Evolutionary conservation across 495 filamentous ascomycete genomes (phyloP), one percentile per base, ranked within the genome.

Genomic region (Amorphotheca resinae): DNA sequence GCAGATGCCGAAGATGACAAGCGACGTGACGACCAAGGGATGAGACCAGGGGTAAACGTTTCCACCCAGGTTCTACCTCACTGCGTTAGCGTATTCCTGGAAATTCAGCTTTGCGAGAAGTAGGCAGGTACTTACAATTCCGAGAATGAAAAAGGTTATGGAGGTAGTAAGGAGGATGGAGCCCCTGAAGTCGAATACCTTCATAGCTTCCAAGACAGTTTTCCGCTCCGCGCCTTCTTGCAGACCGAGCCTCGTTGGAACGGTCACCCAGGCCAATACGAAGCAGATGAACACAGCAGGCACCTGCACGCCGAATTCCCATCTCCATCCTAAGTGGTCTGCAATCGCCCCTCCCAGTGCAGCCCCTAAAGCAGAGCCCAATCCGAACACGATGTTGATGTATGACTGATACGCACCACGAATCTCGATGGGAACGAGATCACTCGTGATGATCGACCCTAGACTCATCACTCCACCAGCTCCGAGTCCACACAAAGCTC

Each of bases 321-420:
- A 80, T 74, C 83, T 66, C 82, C 82, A 87, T 20, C 82, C 82
- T 26, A 88, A 66, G 16, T 59, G 60, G 51, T 91, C 84, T 11
- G 80, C 82, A 39, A 91, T 71, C 41, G 72, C 65, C 1, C 84
- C 84, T 17, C 84, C 84, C 39, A 84, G 66, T 0, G 77, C 81
- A 5, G 82, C 77, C 0, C 84, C 84, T 7, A 76, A 48, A 22
- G 76, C 75, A n/a, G 73, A 68, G 6, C 64, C 68, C 1, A 70
- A 48, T 0, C 83, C 84, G 30, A 71, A 80, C 20, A 68, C 69
- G 12, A 87, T 64, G 45, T 87, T 88, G 48, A 86, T 68, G 44
- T 82, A 77, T n/a, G 77, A 79, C 52, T 91, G 84, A 46, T 80
- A 91, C 7, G 70, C 64, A 0, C 80, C 82, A 9, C 84, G 77